Evolutionary conservation across 2,329 filamentous ascomycete species (phyloP).

Genomic region (Lecanicillium sp.): DNA sequence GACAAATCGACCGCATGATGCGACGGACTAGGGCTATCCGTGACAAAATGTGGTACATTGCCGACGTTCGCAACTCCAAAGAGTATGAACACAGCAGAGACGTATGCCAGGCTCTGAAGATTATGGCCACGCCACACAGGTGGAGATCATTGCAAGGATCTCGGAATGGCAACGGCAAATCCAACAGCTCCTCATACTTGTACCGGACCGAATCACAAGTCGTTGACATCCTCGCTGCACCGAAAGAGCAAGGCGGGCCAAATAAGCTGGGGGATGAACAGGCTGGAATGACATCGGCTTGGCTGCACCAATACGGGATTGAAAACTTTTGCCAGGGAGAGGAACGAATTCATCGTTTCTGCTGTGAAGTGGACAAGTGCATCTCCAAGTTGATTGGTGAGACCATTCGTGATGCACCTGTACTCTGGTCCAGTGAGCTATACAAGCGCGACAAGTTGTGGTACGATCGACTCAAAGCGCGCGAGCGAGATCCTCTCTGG

Average conservation of each 20-base stretch:
- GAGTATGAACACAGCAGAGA: slow-evolving; percentile 82
- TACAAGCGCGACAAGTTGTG: slow-evolving; percentile 69
- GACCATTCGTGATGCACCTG: slow-evolving; percentile 74
- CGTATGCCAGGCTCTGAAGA: slow-evolving; percentile 79
- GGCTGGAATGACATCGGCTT: slow-evolving; percentile 73
- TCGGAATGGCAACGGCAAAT: slow-evolving; percentile 38
- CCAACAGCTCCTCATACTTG: slow-evolving; percentile 53
- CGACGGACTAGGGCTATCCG: slow-evolving; percentile 65
- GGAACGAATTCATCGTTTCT: slow-evolving; percentile 90
- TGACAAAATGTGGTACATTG: slow-evolving; percentile 98
- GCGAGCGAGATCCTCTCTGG: slow-evolving; percentile 41
- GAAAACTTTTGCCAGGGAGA: slow-evolving; percentile 94
- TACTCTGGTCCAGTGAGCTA: slow-evolving; percentile 86
- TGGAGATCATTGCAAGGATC: slow-evolving; percentile 44
- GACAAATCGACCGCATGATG: slow-evolving; percentile 67
- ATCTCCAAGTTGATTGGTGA: slow-evolving; percentile 81
- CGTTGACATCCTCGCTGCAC: slow-evolving; percentile 77
- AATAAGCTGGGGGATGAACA: slow-evolving; percentile 97
- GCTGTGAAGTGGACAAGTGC: slow-evolving; percentile 80
- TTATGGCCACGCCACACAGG: slow-evolving; percentile 67
- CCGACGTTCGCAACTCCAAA: slow-evolving; percentile 83
- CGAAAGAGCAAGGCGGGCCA: slow-evolving; percentile 76
- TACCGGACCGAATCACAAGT: slow-evolving; percentile 78
- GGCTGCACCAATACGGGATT: slow-evolving; percentile 73
- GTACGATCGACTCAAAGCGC: slow-evolving; percentile 38